phyloP scores from a whole-genome alignment of 139 green algal species.

The Astrephomene gubernaculifera region DNA sequence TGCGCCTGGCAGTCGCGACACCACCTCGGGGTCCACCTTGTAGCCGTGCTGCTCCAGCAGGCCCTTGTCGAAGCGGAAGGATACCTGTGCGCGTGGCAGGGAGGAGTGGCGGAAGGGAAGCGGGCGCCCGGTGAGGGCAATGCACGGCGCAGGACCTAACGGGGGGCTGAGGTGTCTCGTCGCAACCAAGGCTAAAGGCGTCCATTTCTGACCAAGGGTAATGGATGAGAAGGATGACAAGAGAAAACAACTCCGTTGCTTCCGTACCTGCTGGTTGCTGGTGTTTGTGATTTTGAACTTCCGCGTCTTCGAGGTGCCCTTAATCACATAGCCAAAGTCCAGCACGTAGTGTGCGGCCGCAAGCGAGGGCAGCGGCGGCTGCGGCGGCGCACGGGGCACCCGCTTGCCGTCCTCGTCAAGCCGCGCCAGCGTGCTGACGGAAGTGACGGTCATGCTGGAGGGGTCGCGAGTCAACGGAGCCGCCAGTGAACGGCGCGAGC shows the following conservation, averaged over 20 bases:
- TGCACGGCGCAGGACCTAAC: neutral
- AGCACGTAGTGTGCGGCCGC: conserved; percentile 72
- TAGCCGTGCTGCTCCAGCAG: conserved; percentile 73
- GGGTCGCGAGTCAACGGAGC: neutral
- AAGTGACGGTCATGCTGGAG: neutral
- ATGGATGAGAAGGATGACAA: too few relatives aligned
- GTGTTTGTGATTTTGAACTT: conserved; percentile 81
- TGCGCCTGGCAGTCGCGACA: conserved; percentile 72
- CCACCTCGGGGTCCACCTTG: conserved; percentile 73
- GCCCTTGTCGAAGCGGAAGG: conserved; percentile 71
- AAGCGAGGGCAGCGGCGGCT: conserved; percentile 46
- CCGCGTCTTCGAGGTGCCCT: conserved; percentile 63
- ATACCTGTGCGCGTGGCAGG: conserved; percentile 27
- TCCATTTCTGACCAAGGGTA: too few relatives aligned
- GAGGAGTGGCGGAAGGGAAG: neutral
- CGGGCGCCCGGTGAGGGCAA: too few relatives aligned
- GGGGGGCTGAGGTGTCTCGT: neutral
- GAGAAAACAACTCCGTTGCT: too few relatives aligned
- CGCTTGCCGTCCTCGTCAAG: conserved; percentile 1
- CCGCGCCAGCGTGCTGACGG: neutral
- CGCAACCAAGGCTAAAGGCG: too few relatives aligned
- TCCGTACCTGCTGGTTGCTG: conserved; percentile 58
- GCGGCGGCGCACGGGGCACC: neutral
- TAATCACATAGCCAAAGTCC: conserved; percentile 85
- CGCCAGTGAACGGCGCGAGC: too few relatives aligned